Conservation (phyloP, 2,329 filamentous ascomycete species). For the Tetracladium maxilliforme region DNA sequence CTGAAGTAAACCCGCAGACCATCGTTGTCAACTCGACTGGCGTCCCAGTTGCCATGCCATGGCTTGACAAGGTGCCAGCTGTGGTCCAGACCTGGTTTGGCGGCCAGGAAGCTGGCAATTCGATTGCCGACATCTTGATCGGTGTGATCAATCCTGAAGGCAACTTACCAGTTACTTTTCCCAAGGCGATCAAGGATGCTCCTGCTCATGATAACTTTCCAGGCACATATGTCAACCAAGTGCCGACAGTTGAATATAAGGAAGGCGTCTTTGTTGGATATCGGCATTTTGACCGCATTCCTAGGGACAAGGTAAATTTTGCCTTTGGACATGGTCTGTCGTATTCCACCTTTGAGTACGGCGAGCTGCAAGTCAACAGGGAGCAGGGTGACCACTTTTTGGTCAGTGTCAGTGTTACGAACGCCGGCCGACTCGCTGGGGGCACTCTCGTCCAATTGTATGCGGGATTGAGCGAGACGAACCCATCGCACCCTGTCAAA, state of each 20-base stretch:
- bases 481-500: constrained; percentile 39
- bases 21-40: constrained; percentile 66
- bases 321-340: constrained; percentile 49
- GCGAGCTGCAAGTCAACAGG: constrained; percentile 31
- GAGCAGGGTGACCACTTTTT: constrained; percentile 23
- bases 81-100: constrained; percentile 58
- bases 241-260: constrained; percentile 42
- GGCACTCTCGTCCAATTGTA: constrained; percentile 45
- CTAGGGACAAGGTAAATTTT: constrained; percentile 39
- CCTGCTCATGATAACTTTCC: constrained; percentile 43
- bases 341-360: constrained; percentile 43
- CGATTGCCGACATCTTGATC: constrained; percentile 49
- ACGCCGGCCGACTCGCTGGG: constrained; percentile 34
- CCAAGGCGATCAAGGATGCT: constrained; percentile 50
- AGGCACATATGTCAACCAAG: constrained; percentile 45
- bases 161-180: constrained; percentile 63
- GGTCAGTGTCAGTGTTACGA: too few species aligned
- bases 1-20: constrained; percentile 48
- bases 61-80: too few species aligned
- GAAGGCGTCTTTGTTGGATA: constrained; percentile 52
- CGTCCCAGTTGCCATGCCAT: constrained; percentile 60
- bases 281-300: constrained; percentile 42
- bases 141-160: constrained; percentile 61
- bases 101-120: constrained; percentile 50
- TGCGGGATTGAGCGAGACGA: constrained; percentile 32